Evolutionary conservation across 2,329 filamentous ascomycete genomes (phyloP).

Genomic region (Aspergillus viridinutans): DNA sequence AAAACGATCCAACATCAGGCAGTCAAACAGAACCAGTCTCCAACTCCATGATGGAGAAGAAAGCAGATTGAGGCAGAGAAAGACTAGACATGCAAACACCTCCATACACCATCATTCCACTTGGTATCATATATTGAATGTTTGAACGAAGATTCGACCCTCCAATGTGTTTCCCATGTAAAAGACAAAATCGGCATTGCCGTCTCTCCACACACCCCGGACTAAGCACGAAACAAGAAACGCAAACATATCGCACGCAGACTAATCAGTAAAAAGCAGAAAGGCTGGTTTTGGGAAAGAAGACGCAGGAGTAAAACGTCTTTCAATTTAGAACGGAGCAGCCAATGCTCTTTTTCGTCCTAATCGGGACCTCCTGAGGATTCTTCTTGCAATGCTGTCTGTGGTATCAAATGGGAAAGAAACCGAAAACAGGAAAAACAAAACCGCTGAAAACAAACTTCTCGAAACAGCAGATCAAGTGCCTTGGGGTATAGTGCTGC

Average conservation of each 20-base stretch:
- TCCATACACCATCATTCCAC: slow-evolving; percentile 24
- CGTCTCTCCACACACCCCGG: not conserved
- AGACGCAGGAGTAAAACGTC: not conserved
- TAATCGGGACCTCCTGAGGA: slow-evolving; percentile 3
- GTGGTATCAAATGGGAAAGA: slow-evolving; percentile 29
- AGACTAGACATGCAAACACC: slow-evolving; percentile 11
- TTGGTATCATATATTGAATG: slow-evolving; percentile 23
- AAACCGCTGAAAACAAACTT: slow-evolving; percentile 20
- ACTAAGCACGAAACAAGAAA: not conserved
- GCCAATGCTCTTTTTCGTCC: slow-evolving; percentile 1
- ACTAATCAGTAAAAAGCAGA: not conserved
- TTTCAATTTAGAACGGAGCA: not conserved
- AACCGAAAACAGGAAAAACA: slow-evolving; percentile 44
- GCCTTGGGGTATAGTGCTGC: slow-evolving; percentile 45
- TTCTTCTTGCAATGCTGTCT: slow-evolving; percentile 15
- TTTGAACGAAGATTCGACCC: slow-evolving; percentile 12
- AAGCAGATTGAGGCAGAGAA: slow-evolving; percentile 7
- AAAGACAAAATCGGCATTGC: slow-evolving; percentile 1
- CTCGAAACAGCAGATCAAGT: slow-evolving; percentile 12
- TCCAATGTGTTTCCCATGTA: slow-evolving; percentile 5
- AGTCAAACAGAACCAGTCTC: slow-evolving; percentile 7
- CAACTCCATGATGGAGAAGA: slow-evolving; percentile 9
- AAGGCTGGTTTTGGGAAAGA: not conserved
- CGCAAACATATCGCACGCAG: not conserved
- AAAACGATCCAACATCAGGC: slow-evolving; percentile 11